phyloP scores from a whole-genome alignment of 371 early-diverging fungal species.

The Mucor indicus region DNA sequence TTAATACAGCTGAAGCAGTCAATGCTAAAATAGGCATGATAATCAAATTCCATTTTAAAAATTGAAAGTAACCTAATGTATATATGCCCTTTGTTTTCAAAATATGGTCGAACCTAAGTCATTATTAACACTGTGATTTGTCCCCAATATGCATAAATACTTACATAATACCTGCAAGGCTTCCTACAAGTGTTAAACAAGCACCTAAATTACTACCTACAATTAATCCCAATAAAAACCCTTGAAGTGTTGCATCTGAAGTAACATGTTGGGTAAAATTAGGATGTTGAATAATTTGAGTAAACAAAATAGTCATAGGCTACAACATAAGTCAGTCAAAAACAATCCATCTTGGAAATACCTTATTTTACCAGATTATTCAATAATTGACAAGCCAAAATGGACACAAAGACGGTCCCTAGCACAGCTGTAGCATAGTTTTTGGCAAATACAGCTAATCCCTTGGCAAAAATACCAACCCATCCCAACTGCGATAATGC shows the following conservation, averaged over 20 bases:
- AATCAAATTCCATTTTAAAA: constrained; percentile 60
- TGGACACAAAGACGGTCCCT: constrained; percentile 58
- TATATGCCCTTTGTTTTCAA: constrained; percentile 54
- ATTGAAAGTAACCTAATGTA: constrained; percentile 52
- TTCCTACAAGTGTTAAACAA: constrained; percentile 68
- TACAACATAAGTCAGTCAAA: background rate
- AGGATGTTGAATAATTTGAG: constrained; percentile 67
- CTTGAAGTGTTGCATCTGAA: constrained; percentile 43
- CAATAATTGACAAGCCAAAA: constrained; percentile 70
- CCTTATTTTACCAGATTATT: constrained; percentile 60
- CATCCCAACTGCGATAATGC: constrained; percentile 64
- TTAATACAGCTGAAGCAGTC: constrained; percentile 46
- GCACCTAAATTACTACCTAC: constrained; percentile 83
- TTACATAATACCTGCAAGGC: constrained; percentile 82
- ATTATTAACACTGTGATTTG: too few species aligned
- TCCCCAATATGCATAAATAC: too few species aligned
- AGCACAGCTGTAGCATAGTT: constrained; percentile 61
- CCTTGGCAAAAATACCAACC: constrained; percentile 65
- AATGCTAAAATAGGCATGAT: constrained; percentile 58
- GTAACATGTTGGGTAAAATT: constrained; percentile 44
- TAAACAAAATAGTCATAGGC: constrained; percentile 82
- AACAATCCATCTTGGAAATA: background rate
- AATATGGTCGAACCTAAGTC: constrained; percentile 60
- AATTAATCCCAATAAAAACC: constrained; percentile 68
- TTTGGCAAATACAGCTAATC: constrained; percentile 52